Percentiles rank a stretch among this genome's conserved stretches.
phyloP scores from a whole-genome alignment of 2,329 filamentous ascomycete genomes.

The Fusarium verticillioides region DNA sequence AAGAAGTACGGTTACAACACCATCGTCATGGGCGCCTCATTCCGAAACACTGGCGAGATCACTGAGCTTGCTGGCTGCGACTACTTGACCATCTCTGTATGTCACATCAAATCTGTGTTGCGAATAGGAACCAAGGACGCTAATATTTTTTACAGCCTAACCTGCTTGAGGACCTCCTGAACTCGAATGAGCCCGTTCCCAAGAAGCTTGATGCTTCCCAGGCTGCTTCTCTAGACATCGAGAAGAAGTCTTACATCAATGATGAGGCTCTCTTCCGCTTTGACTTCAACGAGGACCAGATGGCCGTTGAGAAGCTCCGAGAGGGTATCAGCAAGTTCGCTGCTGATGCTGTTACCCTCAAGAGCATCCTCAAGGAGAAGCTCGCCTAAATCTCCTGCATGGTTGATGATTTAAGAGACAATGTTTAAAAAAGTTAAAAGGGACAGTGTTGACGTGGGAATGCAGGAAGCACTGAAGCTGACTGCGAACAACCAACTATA shows the following conservation, averaged over 20 bases:
- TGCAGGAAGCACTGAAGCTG: conserved; percentile 10
- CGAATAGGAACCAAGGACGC: conserved; percentile 12
- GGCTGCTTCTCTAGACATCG: conserved; percentile 76
- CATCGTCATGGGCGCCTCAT: conserved; percentile 99
- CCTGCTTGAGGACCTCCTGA: conserved; percentile 93
- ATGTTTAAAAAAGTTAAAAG: conserved; percentile 36
- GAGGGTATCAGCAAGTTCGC: conserved; percentile 99
- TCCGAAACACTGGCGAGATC: conserved; percentile 96
- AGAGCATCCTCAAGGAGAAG: conserved; percentile 92
- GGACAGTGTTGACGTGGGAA: conserved; percentile 5
- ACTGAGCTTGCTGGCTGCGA: conserved; percentile 98
- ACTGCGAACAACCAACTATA: conserved; percentile 10
- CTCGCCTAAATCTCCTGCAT: conserved; percentile 59
- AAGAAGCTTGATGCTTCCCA: conserved; percentile 86
- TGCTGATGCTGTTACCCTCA: conserved; percentile 92
- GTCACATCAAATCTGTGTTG: conserved; percentile 48
- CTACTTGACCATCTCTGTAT: conserved; percentile 96
- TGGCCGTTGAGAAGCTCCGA: conserved; percentile 98
- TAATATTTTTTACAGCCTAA: conserved; percentile 69
- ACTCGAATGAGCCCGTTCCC: conserved; percentile 82
- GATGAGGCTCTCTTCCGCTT: conserved; percentile 94
- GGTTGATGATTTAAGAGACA: conserved; percentile 13
- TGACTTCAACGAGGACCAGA: conserved; percentile 99
- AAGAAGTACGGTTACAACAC: conserved; percentile 99
- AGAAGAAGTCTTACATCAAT: conserved; percentile 91